These are phyloP conservation scores for Hypoxylon sp. DNA, from an alignment of 2,329 filamentous ascomycete species.

Conservation along the genomic window DNA sequence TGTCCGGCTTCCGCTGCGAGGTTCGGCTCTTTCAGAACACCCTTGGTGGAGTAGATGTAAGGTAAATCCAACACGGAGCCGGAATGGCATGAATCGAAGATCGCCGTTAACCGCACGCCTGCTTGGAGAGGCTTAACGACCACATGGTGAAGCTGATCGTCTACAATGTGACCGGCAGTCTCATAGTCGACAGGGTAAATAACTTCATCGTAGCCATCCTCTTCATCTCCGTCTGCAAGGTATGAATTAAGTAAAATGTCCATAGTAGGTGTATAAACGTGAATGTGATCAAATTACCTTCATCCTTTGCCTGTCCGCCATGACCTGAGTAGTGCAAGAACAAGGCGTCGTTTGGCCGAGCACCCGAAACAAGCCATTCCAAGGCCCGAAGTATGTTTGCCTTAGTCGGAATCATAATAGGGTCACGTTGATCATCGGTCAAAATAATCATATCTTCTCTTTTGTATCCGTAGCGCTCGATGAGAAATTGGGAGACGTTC, in stretches of 20 bases:
- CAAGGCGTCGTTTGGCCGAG: conserved; percentile 80
- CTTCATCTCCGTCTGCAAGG: conserved; percentile 83
- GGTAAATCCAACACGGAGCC: conserved; percentile 76
- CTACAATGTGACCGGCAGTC: conserved; percentile 83
- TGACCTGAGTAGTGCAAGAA: conserved; percentile 76
- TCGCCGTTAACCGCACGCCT: conserved; percentile 73
- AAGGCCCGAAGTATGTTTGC: conserved; percentile 81
- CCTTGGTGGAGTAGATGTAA: conserved; percentile 79
- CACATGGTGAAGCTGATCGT: conserved; percentile 85
- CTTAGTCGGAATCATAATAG: conserved; percentile 80
- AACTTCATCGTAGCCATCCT: conserved; percentile 86
- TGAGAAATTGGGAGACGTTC: conserved; percentile 81
- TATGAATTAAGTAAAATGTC: conserved; percentile 6
- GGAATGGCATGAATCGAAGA: conserved; percentile 77
- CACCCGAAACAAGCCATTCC: conserved; percentile 81
- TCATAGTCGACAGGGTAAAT: conserved; percentile 88
- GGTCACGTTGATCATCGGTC: conserved; percentile 81
- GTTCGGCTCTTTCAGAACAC: conserved; percentile 78
- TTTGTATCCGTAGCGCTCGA: conserved; percentile 78
- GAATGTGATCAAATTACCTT: conserved; percentile 25
- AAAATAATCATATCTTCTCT: conserved; percentile 85
- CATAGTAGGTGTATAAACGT: not conserved
- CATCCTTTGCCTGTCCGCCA: conserved; percentile 83
- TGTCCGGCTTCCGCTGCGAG: conserved; percentile 77
- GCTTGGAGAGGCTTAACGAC: conserved; percentile 72